Percentiles rank a stretch among this genome's conserved stretches.
phyloP scores from a whole-genome alignment of 2,329 filamentous ascomycete species.

The Colletotrichum lini region DNA sequence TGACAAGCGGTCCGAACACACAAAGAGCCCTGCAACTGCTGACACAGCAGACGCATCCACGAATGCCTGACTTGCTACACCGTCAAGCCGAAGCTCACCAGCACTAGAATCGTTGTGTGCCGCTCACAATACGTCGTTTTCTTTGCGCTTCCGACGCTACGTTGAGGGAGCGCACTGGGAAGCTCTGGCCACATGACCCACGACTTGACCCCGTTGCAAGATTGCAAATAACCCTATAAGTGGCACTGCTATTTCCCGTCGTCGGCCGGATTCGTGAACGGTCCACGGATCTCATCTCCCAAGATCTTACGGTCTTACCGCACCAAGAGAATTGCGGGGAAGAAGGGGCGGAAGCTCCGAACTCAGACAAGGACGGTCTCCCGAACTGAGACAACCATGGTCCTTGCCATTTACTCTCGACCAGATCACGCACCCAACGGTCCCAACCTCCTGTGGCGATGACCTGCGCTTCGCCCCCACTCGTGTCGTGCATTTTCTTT shows the following conservation, averaged over 20 bases:
- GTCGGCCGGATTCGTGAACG: conserved; percentile 20
- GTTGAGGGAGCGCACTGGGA: background rate
- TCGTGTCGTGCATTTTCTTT: conserved; percentile 1
- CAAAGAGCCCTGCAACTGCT: conserved; percentile 14
- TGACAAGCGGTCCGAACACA: conserved; percentile 37
- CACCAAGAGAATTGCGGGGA: conserved; percentile 38
- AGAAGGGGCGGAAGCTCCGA: conserved; percentile 34
- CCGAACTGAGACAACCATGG: conserved; percentile 39
- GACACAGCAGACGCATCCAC: conserved; percentile 14
- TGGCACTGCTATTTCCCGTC: conserved; percentile 34
- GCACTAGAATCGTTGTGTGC: conserved; percentile 3
- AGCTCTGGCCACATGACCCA: conserved; percentile 5
- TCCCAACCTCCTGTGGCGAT: conserved; percentile 21
- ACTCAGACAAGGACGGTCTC: conserved; percentile 31
- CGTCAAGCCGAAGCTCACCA: background rate
- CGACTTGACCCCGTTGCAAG: background rate
- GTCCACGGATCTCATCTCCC: conserved; percentile 30
- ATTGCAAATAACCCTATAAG: conserved; percentile 20
- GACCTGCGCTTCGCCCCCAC: conserved; percentile 11
- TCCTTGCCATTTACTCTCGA: conserved; percentile 23
- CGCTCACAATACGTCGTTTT: background rate
- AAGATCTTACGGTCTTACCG: conserved; percentile 32
- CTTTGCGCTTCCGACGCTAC: background rate
- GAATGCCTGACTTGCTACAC: conserved; percentile 7
- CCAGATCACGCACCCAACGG: conserved; percentile 21